phyloP scores from a whole-genome alignment of 2,329 filamentous ascomycete genomes.

The Colletotrichum lini region DNA sequence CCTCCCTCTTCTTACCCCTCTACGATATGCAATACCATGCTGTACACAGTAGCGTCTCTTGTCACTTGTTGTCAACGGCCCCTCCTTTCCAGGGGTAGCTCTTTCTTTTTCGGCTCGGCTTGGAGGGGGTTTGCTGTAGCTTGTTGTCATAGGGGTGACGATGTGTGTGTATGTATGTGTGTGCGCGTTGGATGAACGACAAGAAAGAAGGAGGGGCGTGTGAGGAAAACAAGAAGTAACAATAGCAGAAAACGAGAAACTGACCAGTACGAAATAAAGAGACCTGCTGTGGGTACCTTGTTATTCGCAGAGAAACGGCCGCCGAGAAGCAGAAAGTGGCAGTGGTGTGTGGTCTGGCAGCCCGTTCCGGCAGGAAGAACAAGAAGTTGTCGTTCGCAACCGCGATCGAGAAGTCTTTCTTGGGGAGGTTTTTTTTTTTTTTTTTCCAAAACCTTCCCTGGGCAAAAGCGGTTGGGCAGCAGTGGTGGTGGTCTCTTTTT shows the following conservation, averaged over 20 bases:
- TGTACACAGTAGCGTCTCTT: constrained; percentile 31
- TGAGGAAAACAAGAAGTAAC: constrained; percentile 18
- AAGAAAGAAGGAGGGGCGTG: constrained; percentile 18
- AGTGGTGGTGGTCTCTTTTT: constrained; percentile 34
- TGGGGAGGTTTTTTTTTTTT: constrained; percentile 11
- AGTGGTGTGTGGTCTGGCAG: constrained; percentile 19
- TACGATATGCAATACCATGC: constrained; percentile 39
- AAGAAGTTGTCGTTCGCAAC: constrained; percentile 37
- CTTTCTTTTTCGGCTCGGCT: constrained; percentile 5
- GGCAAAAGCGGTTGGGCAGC: constrained; percentile 38
- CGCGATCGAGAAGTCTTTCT: constrained; percentile 42
- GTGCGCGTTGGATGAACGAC: constrained; percentile 21
- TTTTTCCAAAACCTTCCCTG: neutral
- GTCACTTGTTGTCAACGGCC: constrained; percentile 36
- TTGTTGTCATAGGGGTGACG: constrained; percentile 26
- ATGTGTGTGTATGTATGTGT: neutral
- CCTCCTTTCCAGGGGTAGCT: constrained; percentile 32
- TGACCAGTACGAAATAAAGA: constrained; percentile 12
- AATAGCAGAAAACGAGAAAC: constrained; percentile 20
- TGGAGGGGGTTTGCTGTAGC: constrained; percentile 13
- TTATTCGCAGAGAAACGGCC: neutral
- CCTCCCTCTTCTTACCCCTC: constrained; percentile 27
- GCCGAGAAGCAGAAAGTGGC: constrained; percentile 24
- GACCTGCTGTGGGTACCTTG: neutral
- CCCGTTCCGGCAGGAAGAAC: constrained; percentile 30